These are phyloP conservation scores for Phytophthora sojae DNA, from an alignment of 352 stramenopile species.

Conservation along the genomic window DNA sequence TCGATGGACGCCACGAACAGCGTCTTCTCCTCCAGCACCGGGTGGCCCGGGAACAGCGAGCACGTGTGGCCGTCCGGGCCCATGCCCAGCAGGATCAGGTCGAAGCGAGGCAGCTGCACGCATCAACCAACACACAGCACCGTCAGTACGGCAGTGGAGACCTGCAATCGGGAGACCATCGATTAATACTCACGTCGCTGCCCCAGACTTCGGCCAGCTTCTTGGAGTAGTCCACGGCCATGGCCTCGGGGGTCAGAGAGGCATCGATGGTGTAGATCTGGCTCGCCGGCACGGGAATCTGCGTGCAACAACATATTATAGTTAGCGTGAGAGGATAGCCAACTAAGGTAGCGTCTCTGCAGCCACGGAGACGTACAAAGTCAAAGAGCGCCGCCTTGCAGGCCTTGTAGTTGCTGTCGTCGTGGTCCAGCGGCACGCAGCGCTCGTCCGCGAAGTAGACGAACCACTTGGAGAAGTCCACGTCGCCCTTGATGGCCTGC, in stretches of 20 bases:
- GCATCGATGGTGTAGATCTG: constrained; percentile 96
- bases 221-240: constrained; percentile 76
- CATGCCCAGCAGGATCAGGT: constrained; percentile 97
- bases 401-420: constrained; percentile 96
- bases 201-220: constrained; percentile 77
- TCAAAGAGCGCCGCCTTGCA: constrained; percentile 92
- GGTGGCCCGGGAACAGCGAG: constrained; percentile 97
- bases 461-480: constrained; percentile 97
- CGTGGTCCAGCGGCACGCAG: constrained; percentile 92
- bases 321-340: not conserved
- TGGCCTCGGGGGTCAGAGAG: constrained; percentile 61
- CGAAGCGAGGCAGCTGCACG: constrained; percentile 88
- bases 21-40: constrained; percentile 88
- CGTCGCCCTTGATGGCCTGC: constrained; percentile 68
- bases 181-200: constrained; percentile 45
- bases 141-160: constrained; percentile 4
- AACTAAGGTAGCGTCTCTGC: not conserved
- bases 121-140: not conserved
- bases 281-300: constrained; percentile 33
- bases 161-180: too few species aligned
- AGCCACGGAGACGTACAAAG: constrained; percentile 49
- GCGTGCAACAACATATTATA: not conserved
- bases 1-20: constrained; percentile 94
- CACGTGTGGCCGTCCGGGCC: constrained; percentile 98
- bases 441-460: constrained; percentile 99